Evolutionary conservation across 2,329 filamentous ascomycete species (phyloP), one percentile per base, ranked within the genome.

Genomic region (Albifimbria verrucaria): DNA sequence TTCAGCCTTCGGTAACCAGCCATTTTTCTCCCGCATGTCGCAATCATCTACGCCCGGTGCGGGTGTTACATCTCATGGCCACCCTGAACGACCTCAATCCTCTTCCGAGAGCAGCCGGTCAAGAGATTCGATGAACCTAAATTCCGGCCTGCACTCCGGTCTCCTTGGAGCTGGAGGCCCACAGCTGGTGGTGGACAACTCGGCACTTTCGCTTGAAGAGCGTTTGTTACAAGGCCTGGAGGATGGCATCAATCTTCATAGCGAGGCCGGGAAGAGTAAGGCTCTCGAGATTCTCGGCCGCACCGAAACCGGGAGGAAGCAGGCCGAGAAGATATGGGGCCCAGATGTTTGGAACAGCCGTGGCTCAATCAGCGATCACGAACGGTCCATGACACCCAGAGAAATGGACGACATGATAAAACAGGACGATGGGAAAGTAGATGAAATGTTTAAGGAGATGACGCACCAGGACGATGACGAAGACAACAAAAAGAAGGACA

Each of bases 361-460:
- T 24, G 64, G 67, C 4, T 68, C 68, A 10, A 64, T 68, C 25
- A 58, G 62, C 21, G 59, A 64, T 12, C 54, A 55, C 4, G 57
- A 54, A 21, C 59, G 62, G 44, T 61, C 65, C 10, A 60, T 69
- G 46, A 58, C 66, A 2, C 63, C 67, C 0, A 55, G 52, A 10
- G 59, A 60, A 7, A 59, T 67, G 49, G 65, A 67, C 39, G 63
- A 65, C n/a, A 56, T 65, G 51, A 64, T 65, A 55, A 71, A 66
- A 51, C 60, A 67, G 5, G 74, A 76, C 32, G 77, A 78, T 18
- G 73, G 72, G 43, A 78, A 76, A 23, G 77, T 79, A 4, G 77
- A 81, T 52, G 77, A 76, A 57, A 81, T 83, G 77, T 82, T 82
- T 61, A 72, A 77, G 44, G 79, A 82, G 43, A 73, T 83, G 57